Percentiles rank a stretch among this genome's conserved stretches.
phyloP scores from a whole-genome alignment of 2,329 filamentous ascomycete genomes.

The Ceratocystiopsis minuta region DNA sequence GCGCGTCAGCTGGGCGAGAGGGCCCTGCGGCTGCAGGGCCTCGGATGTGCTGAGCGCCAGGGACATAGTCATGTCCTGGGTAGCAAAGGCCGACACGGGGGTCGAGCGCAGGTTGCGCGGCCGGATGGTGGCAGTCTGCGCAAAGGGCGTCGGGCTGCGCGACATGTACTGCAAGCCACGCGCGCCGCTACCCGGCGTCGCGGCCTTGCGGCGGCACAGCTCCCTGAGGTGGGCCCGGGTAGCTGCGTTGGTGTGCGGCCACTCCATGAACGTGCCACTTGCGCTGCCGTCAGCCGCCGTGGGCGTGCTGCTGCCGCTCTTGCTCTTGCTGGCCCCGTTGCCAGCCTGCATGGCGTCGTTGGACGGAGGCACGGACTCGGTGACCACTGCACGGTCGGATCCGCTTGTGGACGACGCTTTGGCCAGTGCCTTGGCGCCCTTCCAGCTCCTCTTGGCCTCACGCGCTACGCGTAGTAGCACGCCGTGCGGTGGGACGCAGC shows the following conservation, averaged over 20 bases:
- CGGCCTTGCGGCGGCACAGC: conserved; percentile 38
- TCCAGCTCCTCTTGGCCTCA: conserved; percentile 49
- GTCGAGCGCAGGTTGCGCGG: conserved; percentile 24
- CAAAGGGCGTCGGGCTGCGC: conserved; percentile 37
- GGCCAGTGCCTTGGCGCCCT: conserved; percentile 31
- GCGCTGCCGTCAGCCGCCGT: conserved; percentile 23
- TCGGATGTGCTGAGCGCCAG: conserved; percentile 44
- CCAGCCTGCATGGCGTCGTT: no score
- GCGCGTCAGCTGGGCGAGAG: conserved; percentile 40
- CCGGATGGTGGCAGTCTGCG: conserved; percentile 25
- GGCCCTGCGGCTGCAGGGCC: conserved; percentile 44
- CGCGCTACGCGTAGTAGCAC: conserved; percentile 48
- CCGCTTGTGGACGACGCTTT: conserved; percentile 5
- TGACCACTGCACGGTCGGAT: background rate
- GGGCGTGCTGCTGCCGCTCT: conserved; percentile 38
- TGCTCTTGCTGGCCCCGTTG: conserved; percentile 8
- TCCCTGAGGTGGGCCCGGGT: conserved; percentile 45
- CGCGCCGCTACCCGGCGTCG: conserved; percentile 21
- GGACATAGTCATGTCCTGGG: conserved; percentile 44
- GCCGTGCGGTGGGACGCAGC: conserved; percentile 44
- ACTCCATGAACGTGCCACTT: conserved; percentile 32
- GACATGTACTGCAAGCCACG: conserved; percentile 29
- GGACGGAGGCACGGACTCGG: background rate
- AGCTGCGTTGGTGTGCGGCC: conserved; percentile 46
- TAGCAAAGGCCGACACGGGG: conserved; percentile 32